phyloP scores from a whole-genome alignment of 208 protist genomes.

The Naegleria gruberi region DNA sequence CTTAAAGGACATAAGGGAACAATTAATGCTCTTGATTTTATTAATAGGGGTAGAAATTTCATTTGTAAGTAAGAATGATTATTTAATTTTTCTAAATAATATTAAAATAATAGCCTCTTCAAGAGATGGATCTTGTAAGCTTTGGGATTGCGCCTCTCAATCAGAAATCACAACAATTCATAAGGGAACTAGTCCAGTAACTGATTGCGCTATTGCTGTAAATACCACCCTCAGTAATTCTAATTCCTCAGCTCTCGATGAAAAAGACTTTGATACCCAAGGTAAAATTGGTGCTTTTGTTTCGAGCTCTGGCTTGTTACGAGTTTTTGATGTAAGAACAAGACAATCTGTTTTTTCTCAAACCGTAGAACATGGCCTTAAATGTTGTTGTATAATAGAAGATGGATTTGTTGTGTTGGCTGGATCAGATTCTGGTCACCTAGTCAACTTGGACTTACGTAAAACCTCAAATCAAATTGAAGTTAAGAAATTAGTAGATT shows the following conservation, averaged over 20 bases:
- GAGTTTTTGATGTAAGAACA: not conserved
- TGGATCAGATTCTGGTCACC: not conserved
- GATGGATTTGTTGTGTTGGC: not conserved
- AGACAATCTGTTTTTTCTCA: not conserved
- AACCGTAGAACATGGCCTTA: not conserved
- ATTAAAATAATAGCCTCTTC: not conserved
- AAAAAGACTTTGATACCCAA: slow-evolving; percentile 3
- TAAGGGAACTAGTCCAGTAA: too few relatives aligned
- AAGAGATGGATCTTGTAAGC: not conserved
- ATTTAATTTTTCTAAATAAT: not conserved
- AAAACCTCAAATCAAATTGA: too few relatives aligned
- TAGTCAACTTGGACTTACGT: not conserved
- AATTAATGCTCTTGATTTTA: not conserved
- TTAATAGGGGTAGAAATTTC: slow-evolving; percentile 23
- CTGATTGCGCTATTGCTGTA: too few relatives aligned
- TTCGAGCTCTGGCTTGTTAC: not conserved
- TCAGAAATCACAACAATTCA: not conserved
- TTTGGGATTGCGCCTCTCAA: slow-evolving; percentile 18
- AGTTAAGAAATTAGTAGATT: not conserved
- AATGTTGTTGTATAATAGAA: not conserved
- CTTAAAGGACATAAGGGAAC: not conserved
- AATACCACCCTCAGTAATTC: not conserved
- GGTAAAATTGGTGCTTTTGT: not conserved
- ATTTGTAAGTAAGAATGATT: not conserved
- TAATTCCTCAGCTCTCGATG: not conserved